phyloP scores from a whole-genome alignment of 2,329 filamentous ascomycete species.

The Fusarium xyrophilum region DNA sequence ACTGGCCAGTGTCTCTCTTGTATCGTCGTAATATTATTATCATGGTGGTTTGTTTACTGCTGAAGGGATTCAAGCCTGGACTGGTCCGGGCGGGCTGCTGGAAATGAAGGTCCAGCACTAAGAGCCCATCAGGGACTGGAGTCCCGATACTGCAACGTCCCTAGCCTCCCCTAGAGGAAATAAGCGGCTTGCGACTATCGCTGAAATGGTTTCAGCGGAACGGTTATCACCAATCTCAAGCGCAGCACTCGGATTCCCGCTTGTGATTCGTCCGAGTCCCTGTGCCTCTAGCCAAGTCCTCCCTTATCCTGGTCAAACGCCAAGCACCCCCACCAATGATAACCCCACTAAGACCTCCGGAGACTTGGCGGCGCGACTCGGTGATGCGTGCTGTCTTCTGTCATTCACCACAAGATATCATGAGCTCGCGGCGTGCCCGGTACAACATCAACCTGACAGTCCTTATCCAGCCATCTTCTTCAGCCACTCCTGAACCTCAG shows the following conservation, averaged over 20 bases:
- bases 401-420: slow-evolving; percentile 6
- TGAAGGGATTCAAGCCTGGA: slow-evolving; percentile 26
- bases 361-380: slow-evolving; percentile 33
- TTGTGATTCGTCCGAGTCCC: slow-evolving; percentile 36
- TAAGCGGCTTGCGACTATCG: slow-evolving; percentile 34
- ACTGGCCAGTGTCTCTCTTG: slow-evolving; percentile 14
- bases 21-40: slow-evolving; percentile 7
- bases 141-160: slow-evolving; percentile 25
- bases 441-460: background rate
- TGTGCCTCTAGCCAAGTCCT: slow-evolving; percentile 24
- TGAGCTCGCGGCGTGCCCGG: slow-evolving; percentile 5
- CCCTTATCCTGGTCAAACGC: slow-evolving; percentile 32
- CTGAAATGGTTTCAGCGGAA: slow-evolving; percentile 31
- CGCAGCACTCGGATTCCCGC: slow-evolving; percentile 37
- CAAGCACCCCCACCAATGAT: slow-evolving; percentile 39
- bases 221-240: slow-evolving; percentile 42
- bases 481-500: background rate
- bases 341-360: slow-evolving; percentile 39
- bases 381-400: slow-evolving; percentile 28
- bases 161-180: slow-evolving; percentile 21
- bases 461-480: background rate
- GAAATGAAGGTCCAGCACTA: slow-evolving; percentile 37
- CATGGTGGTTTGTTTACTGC: slow-evolving; percentile 19
- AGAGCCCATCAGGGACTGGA: slow-evolving; percentile 27
- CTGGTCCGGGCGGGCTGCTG: slow-evolving; percentile 21